Evolutionary conservation across 257 asterid genomes (phyloP).

Genomic region (Solanum habrochaites): DNA sequence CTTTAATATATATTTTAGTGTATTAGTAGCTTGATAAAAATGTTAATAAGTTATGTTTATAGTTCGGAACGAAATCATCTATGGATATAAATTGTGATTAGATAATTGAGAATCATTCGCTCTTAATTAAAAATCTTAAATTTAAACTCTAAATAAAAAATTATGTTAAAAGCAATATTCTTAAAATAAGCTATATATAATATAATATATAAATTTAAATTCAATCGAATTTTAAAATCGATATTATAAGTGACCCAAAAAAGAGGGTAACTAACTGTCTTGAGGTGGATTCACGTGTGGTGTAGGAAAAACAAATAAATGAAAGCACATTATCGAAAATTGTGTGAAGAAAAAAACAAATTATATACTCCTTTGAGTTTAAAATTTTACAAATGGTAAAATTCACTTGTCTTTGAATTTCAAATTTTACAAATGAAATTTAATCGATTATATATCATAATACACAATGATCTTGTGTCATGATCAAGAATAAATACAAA

Average conservation of each 20-base stretch:
- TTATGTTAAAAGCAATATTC: rapidly evolving
- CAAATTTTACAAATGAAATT: not conserved
- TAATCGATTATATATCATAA: too few species aligned
- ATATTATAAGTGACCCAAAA: not conserved
- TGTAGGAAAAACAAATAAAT: not conserved
- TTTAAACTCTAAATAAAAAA: too few species aligned
- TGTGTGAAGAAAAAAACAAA: not conserved
- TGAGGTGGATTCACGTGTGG: not conserved
- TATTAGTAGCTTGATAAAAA: not conserved
- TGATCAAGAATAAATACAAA: too few species aligned
- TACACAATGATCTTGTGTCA: too few species aligned
- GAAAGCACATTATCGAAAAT: not conserved
- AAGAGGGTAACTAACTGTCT: not conserved
- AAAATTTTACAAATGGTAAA: not conserved
- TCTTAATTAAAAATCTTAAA: too few species aligned
- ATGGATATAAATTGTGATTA: not conserved
- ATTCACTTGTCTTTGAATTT: not conserved
- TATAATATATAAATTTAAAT: too few species aligned
- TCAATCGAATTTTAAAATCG: rapidly evolving
- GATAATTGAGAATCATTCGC: too few species aligned
- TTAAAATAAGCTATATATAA: not conserved
- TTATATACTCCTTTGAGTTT: too few species aligned
- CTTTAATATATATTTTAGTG: not conserved
- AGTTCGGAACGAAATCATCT: not conserved
- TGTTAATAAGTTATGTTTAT: not conserved